These are phyloP conservation scores for Phyllosticta ampelicida DNA, from an alignment of 2,329 filamentous ascomycete species.

Conservation along the genomic window DNA sequence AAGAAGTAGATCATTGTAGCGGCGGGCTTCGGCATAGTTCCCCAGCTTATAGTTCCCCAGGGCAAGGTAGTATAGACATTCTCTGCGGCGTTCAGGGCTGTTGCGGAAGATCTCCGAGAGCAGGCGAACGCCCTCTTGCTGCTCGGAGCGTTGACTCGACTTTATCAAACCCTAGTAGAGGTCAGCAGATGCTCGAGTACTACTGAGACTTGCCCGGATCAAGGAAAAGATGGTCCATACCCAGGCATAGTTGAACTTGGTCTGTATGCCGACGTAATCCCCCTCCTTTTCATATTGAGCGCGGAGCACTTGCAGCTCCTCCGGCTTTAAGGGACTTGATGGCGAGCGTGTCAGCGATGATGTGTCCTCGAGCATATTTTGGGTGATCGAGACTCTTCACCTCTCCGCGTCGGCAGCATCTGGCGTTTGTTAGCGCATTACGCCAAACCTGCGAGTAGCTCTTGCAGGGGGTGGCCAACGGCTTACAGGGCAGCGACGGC, in stretches of 20 bases:
- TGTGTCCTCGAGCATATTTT: not conserved
- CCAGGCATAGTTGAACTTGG: conserved; percentile 99
- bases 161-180: conserved; percentile 75
- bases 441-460: not conserved
- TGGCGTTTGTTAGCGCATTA: conserved; percentile 32
- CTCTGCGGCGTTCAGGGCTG: conserved; percentile 82
- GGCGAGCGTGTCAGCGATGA: not conserved
- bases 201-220: not conserved
- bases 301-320: conserved; percentile 85
- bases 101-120: conserved; percentile 95
- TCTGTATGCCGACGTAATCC: conserved; percentile 92
- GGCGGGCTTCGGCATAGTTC: conserved; percentile 88
- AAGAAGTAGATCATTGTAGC: conserved; percentile 87
- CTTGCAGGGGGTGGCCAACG: not conserved
- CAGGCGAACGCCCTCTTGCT: conserved; percentile 87
- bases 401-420: conserved; percentile 97
- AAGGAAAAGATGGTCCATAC: conserved; percentile 39
- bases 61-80: conserved; percentile 97
- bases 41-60: conserved; percentile 97
- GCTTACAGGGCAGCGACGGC: conserved; percentile 8
- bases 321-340: conserved; percentile 70
- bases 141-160: conserved; percentile 70
- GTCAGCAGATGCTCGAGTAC: not conserved
- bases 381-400: conserved; percentile 37
- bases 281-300: conserved; percentile 96